phyloP scores from a whole-genome alignment of 75 land plant species.

The Chamaecyparis obtusa region DNA sequence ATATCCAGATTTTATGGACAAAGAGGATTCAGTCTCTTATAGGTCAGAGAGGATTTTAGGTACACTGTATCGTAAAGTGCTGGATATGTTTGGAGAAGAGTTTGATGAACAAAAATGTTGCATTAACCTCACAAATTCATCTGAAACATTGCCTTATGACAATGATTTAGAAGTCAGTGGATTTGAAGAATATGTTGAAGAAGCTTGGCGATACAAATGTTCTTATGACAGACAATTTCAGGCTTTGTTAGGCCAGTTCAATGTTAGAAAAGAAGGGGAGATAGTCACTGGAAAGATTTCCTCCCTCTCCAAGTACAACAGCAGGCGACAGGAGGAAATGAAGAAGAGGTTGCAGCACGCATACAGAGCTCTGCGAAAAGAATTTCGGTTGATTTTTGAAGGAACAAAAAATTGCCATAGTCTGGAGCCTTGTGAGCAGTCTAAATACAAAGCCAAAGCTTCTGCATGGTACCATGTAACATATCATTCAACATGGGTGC shows the following conservation, averaged over 20 bases:
- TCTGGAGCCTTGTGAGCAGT: conserved; percentile 30
- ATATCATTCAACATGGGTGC: too few relatives aligned
- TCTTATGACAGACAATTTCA: too few relatives aligned
- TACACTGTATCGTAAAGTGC: conserved; percentile 50
- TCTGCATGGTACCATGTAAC: conserved; percentile 97
- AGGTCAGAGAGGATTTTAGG: conserved; percentile 49
- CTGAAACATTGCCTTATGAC: conserved; percentile 45
- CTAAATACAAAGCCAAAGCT: conserved; percentile 55
- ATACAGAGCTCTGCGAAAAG: conserved; percentile 46
- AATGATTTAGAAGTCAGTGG: conserved; percentile 56
- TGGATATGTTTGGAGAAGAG: conserved; percentile 30
- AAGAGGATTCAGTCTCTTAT: conserved; percentile 26
- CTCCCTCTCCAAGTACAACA: conserved; percentile 50
- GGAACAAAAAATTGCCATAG: conserved; percentile 18
- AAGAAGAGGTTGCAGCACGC: conserved; percentile 33
- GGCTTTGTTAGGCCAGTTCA: conserved; percentile 32
- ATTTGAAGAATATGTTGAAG: conserved; percentile 39
- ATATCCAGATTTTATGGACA: conserved; percentile 92
- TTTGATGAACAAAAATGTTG: neutral
- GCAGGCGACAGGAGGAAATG: conserved; percentile 34
- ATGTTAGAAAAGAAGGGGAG: conserved; percentile 65
- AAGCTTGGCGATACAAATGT: conserved; percentile 25
- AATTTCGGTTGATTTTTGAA: conserved; percentile 56
- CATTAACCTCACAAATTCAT: conserved; percentile 6
- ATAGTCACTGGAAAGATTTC: conserved; percentile 66